phyloP scores from a whole-genome alignment of 306 rosid species.

The Cucurbita ficifolia region DNA sequence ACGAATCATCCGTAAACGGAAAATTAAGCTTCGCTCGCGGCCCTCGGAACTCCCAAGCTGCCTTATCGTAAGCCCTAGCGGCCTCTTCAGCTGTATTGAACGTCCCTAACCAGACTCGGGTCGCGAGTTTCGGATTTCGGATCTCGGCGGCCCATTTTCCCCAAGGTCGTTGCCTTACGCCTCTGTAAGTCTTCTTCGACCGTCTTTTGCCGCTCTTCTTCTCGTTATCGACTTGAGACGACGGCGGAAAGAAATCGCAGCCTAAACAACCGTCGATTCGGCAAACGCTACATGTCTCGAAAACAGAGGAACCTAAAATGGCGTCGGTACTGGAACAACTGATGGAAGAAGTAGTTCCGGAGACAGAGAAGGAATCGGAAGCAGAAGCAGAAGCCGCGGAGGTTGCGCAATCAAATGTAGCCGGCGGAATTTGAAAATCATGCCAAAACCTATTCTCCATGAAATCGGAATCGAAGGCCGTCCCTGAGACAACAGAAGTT shows the following conservation, averaged over 20 bases:
- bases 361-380: background rate
- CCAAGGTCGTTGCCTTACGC: constrained; percentile 94
- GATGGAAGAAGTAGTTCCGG: background rate
- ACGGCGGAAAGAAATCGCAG: constrained; percentile 36
- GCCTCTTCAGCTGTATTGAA: constrained; percentile 79
- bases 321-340: background rate
- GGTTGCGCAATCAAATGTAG: background rate
- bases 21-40: constrained; percentile 88
- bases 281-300: constrained; percentile 44
- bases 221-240: background rate
- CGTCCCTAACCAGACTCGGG: constrained; percentile 81
- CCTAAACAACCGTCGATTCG: constrained; percentile 50
- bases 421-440: background rate
- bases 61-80: constrained; percentile 70
- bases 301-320: background rate
- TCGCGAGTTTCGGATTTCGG: constrained; percentile 54
- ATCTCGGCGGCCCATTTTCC: constrained; percentile 94
- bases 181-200: constrained; percentile 61
- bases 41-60: constrained; percentile 79
- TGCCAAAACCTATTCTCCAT: background rate
- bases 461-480: background rate
- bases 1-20: constrained; percentile 43
- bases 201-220: constrained; percentile 18
- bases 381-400: background rate
- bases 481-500: constrained; percentile 50